Base-by-base conservation (phyloP, 371 early-diverging fungal species). In the Thermomucor indicae-seudaticae region DNA sequence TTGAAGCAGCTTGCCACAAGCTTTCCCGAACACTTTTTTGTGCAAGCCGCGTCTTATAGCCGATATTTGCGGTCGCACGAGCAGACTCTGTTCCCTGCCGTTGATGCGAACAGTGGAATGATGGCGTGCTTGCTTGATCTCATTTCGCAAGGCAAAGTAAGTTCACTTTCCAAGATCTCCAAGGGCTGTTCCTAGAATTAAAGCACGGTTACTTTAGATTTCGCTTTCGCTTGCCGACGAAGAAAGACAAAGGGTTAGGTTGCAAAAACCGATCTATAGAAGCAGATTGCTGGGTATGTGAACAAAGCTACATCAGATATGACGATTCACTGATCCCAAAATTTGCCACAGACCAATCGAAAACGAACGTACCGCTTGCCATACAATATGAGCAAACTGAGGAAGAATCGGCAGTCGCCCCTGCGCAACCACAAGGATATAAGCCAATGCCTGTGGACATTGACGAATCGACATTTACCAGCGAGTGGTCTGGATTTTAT, bases 111-210 rank as follows among this genome's bases (percentile, higher is more conserved):
- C 49, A 58, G 62, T 55, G 72, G 69, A 25, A 62, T 64, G 55
- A 64, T 68, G 69, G 64, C 56, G 1, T 64, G 66, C 38, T 30
- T 72, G 2, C 40, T 72, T 2, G 44, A 51, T 35, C 17, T 60
- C 2, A 2, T 61, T 1, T 66, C 70, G 8, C 20, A 47, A 2
- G 22, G 53, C n/a, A 64, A 64, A 53, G 73, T 69, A 49, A 20
- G 10, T 17, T 16, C 7, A 17, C 8, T 20, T 39, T 17, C 23
- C 4, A n/a, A 1, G 22, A 3, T 11, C 6, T 3, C 2, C 27
- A 23, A 12, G 24, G 25, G 25, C 12, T n/a, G n/a, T 3, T 10
- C 11, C 19, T 5, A 11, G 16, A 37, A 37, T 37, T 16, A 19
- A 3, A 10, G 19, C 11, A 37, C 16, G 11, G 14, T 16, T 19